A percentile compares a stretch with the other conserved stretches of the same genome.
Conservation (phyloP, 2,329 filamentous ascomycete genomes). For the Pseudocercospora eumusae region DNA sequence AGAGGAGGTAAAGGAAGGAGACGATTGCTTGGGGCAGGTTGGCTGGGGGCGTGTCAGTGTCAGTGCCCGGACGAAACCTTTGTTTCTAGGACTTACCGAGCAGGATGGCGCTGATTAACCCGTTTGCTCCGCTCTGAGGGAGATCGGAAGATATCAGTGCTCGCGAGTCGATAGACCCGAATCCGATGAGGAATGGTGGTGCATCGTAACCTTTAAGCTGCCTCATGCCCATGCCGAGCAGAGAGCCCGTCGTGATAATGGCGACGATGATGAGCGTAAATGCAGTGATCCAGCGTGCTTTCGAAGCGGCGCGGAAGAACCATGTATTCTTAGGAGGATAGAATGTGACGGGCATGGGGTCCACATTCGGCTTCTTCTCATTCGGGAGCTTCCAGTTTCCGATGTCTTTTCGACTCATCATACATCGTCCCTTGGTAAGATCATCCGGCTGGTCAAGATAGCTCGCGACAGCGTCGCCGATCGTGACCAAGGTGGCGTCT, state of each 20-base stretch:
- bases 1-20: conserved; percentile 21
- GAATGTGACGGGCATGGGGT: conserved; percentile 12
- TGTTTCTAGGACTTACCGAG: neutral
- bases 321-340: neutral
- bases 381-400: conserved; percentile 10
- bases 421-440: conserved; percentile 24
- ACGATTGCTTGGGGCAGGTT: conserved; percentile 23
- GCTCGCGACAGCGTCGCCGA: conserved; percentile 30
- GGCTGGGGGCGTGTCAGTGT: conserved; percentile 1
- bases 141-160: conserved; percentile 6
- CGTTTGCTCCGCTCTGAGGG: conserved; percentile 1
- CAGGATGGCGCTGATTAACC: conserved; percentile 8
- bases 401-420: conserved; percentile 23
- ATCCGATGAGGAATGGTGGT: conserved; percentile 14
- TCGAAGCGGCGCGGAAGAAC: conserved; percentile 17
- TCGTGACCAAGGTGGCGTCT: conserved; percentile 24
- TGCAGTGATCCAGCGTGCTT: conserved; percentile 15
- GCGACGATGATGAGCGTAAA: conserved; percentile 14
- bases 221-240: conserved; percentile 9
- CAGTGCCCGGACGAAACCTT: neutral
- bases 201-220: neutral
- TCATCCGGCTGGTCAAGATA: conserved; percentile 24
- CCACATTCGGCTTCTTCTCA: conserved; percentile 12
- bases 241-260: neutral
- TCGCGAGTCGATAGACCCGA: conserved; percentile 16